Evolutionary conservation across 1,284 basidiomycete genomes (phyloP), one percentile per base, ranked within the genome.

Genomic region (Thecaphora thlaspeos): DNA sequence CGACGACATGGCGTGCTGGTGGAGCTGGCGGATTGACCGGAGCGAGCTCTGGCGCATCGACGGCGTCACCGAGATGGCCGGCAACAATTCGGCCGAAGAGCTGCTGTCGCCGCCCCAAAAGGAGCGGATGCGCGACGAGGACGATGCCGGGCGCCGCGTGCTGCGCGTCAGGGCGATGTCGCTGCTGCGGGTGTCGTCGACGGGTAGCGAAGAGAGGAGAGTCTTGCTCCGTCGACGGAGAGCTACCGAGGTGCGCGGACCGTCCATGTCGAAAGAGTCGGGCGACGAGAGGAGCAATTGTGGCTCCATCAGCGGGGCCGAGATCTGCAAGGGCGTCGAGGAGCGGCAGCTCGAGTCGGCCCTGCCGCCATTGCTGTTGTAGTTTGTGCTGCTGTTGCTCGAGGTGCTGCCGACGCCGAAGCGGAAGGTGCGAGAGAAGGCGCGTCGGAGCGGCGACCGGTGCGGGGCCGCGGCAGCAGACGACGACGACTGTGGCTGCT

Each of bases 361-460:
- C 15, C 26, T 12, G 40, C 30, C 36, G n/a, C n/a, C n/a, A n/a
- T n/a, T n/a, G n/a, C n/a, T n/a, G n/a, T n/a, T n/a, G n/a, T n/a
- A n/a, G n/a, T n/a, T n/a, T n/a, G n/a, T 44, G 40, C 22, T 24
- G 11, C 19, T 43, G 24, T 43, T 17, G n/a, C n/a, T 56, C 21
- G 39, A 19, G 24, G 36, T 43, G 24, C 41, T 43, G 50, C 50
- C 44, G 36, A 36, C 51, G 32, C 32, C 32, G 17, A 61, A 61
- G 44, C 44, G 44, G 22, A 56, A 56, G 34, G 48, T 21, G 18
- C 48, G 43, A 15, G 54, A 56, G 41, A 56, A 44, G 28, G 53
- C 58, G 21, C 58, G 41, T 19, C 58, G 45, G 37, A 61, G 28
- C 12, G 53, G 58, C 23, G 58, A 61, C 51, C 51, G 55, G 17